Base-by-base conservation (phyloP, 176 grass and related monocot genomes). In the Ensete glaucum region DNA sequence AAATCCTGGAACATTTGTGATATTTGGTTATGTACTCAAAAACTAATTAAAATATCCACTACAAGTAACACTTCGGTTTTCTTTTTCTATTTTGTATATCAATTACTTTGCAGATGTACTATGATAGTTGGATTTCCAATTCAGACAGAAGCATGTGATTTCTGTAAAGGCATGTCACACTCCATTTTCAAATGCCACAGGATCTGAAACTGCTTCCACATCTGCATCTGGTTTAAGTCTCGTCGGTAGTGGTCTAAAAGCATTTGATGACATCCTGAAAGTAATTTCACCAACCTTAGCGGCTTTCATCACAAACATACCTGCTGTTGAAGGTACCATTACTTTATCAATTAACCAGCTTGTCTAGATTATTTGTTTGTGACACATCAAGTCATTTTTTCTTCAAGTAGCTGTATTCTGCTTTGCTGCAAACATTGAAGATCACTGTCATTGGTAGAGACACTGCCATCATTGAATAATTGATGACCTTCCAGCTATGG, bases 221-320 rank as follows among this genome's bases (percentile, higher is more conserved):
- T 51, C 76, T 77, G 73, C 67, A 43, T 77, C 81, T 59, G 73
- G 76, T 73, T 70, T 62, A 56, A 17, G 77, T 69, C 70, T 72
- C 53, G 71, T 69, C 52, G 80, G 86, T 24, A 78, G 75, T 85
- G 88, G 85, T 73, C 74, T 88, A 55, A 88, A 86, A 71, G 82
- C 83, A 69, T 71, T 85, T 55, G 86, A 92, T 49, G 88, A 93
- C 65, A 85, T 86, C 80, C 82, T 98, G 17, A 98, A 98, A 85
- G 76, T 76, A 71, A 77, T 93, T 59, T 84, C 88, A 54, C 86
- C 88, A 27, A 11, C 70, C 3, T 71, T 89, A 23, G 53, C 74
- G 56, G 80, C 86, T 71, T 98, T 93, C 48, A 82, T 98, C 34
- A 78, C 85, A 56, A 89, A 91, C 77, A 85, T 98, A 86, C 90